phyloP scores from a whole-genome alignment of 2,329 filamentous ascomycete species.

The Penicillium sp. region DNA sequence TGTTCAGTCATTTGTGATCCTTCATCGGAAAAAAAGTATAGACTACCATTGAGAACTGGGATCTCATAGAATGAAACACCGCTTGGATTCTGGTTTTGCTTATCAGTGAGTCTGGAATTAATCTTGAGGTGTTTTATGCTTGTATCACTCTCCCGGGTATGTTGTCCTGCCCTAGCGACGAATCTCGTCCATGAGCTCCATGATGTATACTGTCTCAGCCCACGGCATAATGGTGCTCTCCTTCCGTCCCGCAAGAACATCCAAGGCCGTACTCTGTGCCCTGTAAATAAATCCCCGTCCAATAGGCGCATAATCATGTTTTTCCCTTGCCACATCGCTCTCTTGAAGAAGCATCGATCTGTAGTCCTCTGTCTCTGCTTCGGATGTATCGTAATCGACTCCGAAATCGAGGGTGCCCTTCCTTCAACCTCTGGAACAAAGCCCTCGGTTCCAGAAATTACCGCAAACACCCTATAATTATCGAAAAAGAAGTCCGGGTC shows the following conservation, averaged over 20 bases:
- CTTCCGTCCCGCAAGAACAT: constrained; percentile 31
- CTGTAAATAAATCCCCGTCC: constrained; percentile 40
- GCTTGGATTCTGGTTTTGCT: too few relatives aligned
- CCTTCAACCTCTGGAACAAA: constrained; percentile 14
- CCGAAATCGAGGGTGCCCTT: constrained; percentile 3
- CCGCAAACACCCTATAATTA: not conserved
- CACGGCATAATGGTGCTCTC: constrained; percentile 52
- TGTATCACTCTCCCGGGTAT: constrained; percentile 20
- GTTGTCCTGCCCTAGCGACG: constrained; percentile 37
- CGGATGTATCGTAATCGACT: constrained; percentile 13
- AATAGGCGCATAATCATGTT: constrained; percentile 10
- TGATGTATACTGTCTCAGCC: constrained; percentile 49
- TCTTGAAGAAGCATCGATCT: not conserved
- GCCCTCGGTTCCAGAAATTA: constrained; percentile 24
- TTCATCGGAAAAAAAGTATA: not conserved
- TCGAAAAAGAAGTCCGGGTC: not conserved
- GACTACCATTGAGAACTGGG: not conserved
- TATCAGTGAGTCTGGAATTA: too few relatives aligned
- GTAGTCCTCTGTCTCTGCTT: not conserved
- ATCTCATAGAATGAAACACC: too few relatives aligned
- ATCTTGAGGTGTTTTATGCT: too few relatives aligned
- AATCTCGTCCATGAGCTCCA: constrained; percentile 54
- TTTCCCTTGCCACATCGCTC: not conserved
- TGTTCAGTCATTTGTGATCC: not conserved
- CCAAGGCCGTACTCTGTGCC: constrained; percentile 30